Evolutionary conservation across 1,139 yeast genomes (phyloP).

Genomic region (Casaregolazyma lundiana): DNA sequence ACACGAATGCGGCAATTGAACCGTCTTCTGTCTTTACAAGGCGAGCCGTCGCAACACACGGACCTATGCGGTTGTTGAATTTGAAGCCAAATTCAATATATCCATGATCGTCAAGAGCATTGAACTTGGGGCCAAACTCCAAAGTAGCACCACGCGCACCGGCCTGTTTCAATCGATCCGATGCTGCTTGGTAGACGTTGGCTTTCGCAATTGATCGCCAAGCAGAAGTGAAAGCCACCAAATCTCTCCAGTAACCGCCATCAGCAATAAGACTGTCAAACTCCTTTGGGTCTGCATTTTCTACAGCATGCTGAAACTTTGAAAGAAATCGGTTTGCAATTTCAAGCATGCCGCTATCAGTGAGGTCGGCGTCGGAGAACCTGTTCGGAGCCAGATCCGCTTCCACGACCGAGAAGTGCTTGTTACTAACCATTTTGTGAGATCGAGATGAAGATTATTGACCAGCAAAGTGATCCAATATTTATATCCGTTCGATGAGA

Average conservation of each 20-base stretch:
- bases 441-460: too few species aligned
- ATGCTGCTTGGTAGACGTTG: conserved; percentile 22
- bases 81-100: conserved; percentile 17
- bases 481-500: too few species aligned
- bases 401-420: conserved; percentile 12
- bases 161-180: conserved; percentile 14
- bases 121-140: conserved; percentile 10
- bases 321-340: conserved; percentile 15
- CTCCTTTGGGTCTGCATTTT: conserved; percentile 12
- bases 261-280: conserved; percentile 17
- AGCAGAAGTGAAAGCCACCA: conserved; percentile 22
- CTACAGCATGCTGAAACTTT: conserved; percentile 16
- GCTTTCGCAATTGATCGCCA: conserved; percentile 21
- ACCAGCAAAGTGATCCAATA: too few species aligned
- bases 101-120: conserved; percentile 14
- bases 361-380: conserved; percentile 10
- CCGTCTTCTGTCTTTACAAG: conserved; percentile 18
- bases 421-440: too few species aligned
- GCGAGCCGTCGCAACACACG: conserved; percentile 14
- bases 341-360: conserved; percentile 9
- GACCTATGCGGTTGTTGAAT: conserved; percentile 17
- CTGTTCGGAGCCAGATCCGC: conserved; percentile 13
- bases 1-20: conserved; percentile 33
- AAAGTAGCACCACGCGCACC: conserved; percentile 13
- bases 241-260: conserved; percentile 23